Base-by-base conservation (phyloP, 805 yeast genomes). In the Starmerella stigmatis region DNA sequence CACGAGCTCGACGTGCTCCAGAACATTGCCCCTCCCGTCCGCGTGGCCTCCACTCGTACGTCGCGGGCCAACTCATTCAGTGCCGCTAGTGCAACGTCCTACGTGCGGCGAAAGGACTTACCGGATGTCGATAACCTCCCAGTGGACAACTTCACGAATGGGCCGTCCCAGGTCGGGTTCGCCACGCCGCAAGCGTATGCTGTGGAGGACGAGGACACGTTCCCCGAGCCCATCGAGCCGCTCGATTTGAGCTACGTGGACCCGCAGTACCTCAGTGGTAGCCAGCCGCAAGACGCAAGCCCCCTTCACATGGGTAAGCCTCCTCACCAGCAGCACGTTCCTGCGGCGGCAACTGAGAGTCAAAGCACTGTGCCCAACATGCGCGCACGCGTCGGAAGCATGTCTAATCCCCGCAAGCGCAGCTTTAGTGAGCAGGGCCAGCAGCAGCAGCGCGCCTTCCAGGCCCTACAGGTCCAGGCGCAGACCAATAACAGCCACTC, bases 111-210 rank as follows among this genome's bases (percentile, higher is more conserved):
- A 25, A 68, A 70, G 49, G 79, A 74, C 37, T 33, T 58, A 2
- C 61, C 48, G 15, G 50, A 43, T 15, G 46, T 37, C 31, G n/a
- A n/a, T n/a, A 46, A 45, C 28, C 51, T 44, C 39, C 48, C 26
- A 22, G 40, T 41, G 2, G 43, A 19, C 44, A 47, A 42, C 50
- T 53, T 45, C 50, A 50, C 16, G 6, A 34, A 49, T 12, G 65
- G 73, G 0, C 86, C 88, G 1, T 72, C 71, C 35, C 86, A 81
- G 56, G 86, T 81, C 21, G 83, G 79, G 2, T 84, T 82, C 58
- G 76, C 94, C 1, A 81, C 94, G 1, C 95, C 94, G 3, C 94
- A 85, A 60, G 50, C 58, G 49, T 43, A 57, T 55, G 36, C 52
- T 51, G 37, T 48, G 52, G 50, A 59, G 52, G 47, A 65, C 61